These are phyloP conservation scores for Striga hermonthica DNA, from an alignment of 305 asterid species.

Conservation along the genomic window DNA sequence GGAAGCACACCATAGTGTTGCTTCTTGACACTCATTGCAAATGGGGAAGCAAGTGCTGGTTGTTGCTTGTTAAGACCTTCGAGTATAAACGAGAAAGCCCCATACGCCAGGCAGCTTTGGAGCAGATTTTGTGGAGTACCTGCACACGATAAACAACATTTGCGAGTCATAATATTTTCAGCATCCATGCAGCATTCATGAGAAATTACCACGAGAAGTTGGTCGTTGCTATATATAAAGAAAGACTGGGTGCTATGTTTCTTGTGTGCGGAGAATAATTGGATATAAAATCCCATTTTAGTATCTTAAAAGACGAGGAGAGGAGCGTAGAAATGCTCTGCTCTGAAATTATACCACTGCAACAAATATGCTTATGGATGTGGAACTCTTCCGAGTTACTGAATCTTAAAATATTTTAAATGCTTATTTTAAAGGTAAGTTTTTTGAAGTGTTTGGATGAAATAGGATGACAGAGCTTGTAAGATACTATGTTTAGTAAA, in stretches of 20 bases:
- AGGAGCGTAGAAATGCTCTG: not conserved
- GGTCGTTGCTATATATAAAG: too few species aligned
- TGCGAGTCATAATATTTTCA: too few species aligned
- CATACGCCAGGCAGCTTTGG: slow-evolving; percentile 83
- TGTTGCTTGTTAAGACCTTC: slow-evolving; percentile 86
- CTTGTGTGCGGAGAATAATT: too few species aligned
- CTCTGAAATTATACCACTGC: not conserved
- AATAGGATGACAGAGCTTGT: not conserved
- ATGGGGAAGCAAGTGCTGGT: slow-evolving; percentile 73
- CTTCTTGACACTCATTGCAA: slow-evolving; percentile 32
- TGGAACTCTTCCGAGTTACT: not conserved
- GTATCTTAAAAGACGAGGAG: not conserved
- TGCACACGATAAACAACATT: slow-evolving; percentile 28
- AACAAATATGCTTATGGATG: not conserved
- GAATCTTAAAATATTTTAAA: not conserved
- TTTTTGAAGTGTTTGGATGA: not conserved
- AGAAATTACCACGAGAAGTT: too few species aligned
- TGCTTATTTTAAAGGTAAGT: not conserved
- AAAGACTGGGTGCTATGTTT: too few species aligned
- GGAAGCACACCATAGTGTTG: slow-evolving; percentile 52
- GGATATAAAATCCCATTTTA: not conserved
- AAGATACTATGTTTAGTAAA: not conserved
- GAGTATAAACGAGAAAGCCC: slow-evolving; percentile 84
- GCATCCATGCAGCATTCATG: too few species aligned
- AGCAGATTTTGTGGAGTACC: slow-evolving; percentile 94